phyloP scores from a whole-genome alignment of 352 stramenopile genomes.

The Phytophthora litchii region DNA sequence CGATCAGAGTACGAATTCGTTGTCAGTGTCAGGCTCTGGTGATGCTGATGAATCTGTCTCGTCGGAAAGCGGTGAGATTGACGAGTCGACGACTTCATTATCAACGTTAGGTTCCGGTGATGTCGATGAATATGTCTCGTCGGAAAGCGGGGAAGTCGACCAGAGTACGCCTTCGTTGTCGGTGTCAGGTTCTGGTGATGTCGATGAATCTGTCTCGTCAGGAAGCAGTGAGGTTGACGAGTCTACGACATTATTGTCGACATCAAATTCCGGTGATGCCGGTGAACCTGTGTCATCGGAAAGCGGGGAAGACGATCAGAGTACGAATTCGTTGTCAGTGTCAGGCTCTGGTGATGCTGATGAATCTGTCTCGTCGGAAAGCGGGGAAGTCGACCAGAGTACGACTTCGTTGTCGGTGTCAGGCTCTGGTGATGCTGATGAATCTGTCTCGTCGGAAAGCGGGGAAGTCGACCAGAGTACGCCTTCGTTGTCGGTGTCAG shows the following conservation, averaged over 20 bases:
- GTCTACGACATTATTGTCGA: neutral
- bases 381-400: too few species aligned
- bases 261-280: neutral
- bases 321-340: too few species aligned
- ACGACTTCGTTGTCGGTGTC: too few species aligned
- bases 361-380: too few species aligned
- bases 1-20: too few species aligned
- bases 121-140: neutral
- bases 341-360: too few species aligned
- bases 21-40: too few species aligned
- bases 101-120: neutral
- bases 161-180: neutral
- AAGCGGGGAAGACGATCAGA: too few species aligned
- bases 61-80: too few species aligned
- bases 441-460: neutral
- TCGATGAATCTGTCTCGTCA: neutral
- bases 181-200: neutral
- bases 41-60: too few species aligned
- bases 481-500: neutral
- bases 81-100: too few species aligned
- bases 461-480: neutral
- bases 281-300: neutral
- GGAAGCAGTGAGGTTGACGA: neutral
- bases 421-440: neutral
- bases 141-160: neutral